Evolutionary conservation across 176 grass and related monocot species (phyloP).

Genomic region (Carex pumila): DNA sequence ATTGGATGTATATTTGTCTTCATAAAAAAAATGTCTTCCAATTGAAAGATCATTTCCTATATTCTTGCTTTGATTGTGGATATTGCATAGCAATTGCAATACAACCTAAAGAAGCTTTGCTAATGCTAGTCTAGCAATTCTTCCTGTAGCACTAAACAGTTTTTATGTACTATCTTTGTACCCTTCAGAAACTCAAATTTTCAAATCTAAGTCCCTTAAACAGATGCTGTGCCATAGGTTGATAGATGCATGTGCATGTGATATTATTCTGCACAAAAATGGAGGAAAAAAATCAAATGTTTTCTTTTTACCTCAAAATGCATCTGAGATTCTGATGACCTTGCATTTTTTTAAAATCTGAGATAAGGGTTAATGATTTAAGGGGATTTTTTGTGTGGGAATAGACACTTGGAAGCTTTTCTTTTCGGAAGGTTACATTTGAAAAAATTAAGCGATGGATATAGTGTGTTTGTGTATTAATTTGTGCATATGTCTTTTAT

Average conservation of each 20-base stretch:
- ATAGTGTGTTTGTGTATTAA: neutral
- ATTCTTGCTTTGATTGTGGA: neutral
- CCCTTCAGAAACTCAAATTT: neutral
- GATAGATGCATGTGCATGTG: neutral
- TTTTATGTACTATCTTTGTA: neutral
- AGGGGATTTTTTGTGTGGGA: neutral
- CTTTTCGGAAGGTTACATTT: neutral
- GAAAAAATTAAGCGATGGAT: neutral
- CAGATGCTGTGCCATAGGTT: neutral
- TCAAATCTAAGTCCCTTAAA: neutral
- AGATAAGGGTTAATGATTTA: neutral
- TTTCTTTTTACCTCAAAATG: too few relatives aligned
- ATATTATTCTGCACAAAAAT: too few relatives aligned
- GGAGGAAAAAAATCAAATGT: too few relatives aligned
- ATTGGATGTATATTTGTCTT: neutral
- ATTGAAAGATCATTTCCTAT: neutral
- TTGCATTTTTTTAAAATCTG: neutral
- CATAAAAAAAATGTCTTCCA: too few relatives aligned
- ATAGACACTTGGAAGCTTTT: neutral
- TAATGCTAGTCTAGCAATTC: neutral
- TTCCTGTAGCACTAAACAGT: neutral
- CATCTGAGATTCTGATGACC: too few relatives aligned
- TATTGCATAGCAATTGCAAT: neutral
- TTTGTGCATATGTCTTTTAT: slow-evolving; percentile 20
- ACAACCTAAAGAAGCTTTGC: neutral